A percentile compares a stretch with the other conserved stretches of the same genome.
phyloP scores from a whole-genome alignment of 345 rosid genomes.

The Cardamine occulta region DNA sequence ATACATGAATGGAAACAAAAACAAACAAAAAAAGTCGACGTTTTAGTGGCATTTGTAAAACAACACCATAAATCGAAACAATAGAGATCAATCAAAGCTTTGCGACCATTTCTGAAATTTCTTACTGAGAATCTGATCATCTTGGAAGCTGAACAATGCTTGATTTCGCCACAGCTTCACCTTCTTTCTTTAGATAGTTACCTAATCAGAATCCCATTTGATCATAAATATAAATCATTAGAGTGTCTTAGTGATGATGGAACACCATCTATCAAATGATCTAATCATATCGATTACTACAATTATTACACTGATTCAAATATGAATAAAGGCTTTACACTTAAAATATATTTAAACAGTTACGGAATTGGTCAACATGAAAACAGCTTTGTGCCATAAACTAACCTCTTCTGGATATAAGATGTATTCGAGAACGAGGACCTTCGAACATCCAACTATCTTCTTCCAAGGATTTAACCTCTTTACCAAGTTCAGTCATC shows the following conservation, averaged over 20 bases:
- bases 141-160: constrained; percentile 34
- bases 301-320: not conserved
- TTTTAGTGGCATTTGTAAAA: not conserved
- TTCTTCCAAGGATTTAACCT: constrained; percentile 85
- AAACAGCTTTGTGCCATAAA: too few relatives aligned
- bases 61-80: not conserved
- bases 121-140: constrained; percentile 22
- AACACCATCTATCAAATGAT: not conserved
- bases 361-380: not conserved
- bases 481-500: constrained; percentile 70
- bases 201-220: constrained; percentile 38
- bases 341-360: not conserved
- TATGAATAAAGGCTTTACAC: not conserved
- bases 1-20: not conserved
- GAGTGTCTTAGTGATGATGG: not conserved
- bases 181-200: constrained; percentile 29
- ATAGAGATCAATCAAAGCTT: not conserved
- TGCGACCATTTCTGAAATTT: not conserved
- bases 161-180: constrained; percentile 21
- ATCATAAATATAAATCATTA: too few relatives aligned
- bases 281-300: too few relatives aligned
- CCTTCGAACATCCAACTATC: constrained; percentile 94
- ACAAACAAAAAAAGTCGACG: not conserved
- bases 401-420: constrained; percentile 77
- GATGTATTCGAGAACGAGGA: constrained; percentile 86